Evolutionary conservation across 1,284 basidiomycete genomes (phyloP).

Genomic region (Cryptococcus neoformans): DNA sequence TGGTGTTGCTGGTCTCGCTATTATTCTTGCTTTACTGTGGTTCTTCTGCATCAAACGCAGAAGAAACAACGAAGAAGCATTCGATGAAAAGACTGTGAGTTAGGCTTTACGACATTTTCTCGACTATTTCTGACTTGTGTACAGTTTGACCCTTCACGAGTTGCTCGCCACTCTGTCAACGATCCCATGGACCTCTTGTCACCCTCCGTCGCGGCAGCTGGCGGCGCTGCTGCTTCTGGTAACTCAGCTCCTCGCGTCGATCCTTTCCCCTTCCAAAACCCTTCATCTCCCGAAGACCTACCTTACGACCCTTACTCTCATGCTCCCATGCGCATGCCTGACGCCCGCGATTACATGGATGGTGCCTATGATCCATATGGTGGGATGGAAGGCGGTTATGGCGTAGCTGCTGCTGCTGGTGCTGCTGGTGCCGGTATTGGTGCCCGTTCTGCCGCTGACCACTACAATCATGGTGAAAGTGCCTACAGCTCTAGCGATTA

Average conservation of each 20-base stretch:
- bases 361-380: constrained; percentile 14
- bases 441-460: constrained; percentile 8
- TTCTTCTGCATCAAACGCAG: constrained; percentile 39
- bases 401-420: constrained; percentile 22
- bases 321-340: constrained; percentile 40
- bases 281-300: not conserved
- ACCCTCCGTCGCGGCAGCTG: constrained; percentile 30
- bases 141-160: constrained; percentile 42
- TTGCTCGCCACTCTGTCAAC: constrained; percentile 36
- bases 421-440: constrained; percentile 19
- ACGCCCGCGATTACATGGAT: constrained; percentile 37
- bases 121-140: not conserved
- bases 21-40: constrained; percentile 33
- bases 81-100: constrained; percentile 49
- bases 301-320: constrained; percentile 25
- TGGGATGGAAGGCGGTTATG: constrained; percentile 30
- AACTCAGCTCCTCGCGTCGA: constrained; percentile 20
- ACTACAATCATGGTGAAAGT: constrained; percentile 14
- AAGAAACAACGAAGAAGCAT: constrained; percentile 36
- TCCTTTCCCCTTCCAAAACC: constrained; percentile 23
- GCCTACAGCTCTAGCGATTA: constrained; percentile 4
- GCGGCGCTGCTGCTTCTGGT: constrained; percentile 11
- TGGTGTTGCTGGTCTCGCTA: constrained; percentile 28
- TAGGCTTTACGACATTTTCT: not conserved
- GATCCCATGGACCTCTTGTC: constrained; percentile 42